Evolutionary conservation across 108 stramenopile genomes (phyloP).

Genomic region (Nitzschia sp.): DNA sequence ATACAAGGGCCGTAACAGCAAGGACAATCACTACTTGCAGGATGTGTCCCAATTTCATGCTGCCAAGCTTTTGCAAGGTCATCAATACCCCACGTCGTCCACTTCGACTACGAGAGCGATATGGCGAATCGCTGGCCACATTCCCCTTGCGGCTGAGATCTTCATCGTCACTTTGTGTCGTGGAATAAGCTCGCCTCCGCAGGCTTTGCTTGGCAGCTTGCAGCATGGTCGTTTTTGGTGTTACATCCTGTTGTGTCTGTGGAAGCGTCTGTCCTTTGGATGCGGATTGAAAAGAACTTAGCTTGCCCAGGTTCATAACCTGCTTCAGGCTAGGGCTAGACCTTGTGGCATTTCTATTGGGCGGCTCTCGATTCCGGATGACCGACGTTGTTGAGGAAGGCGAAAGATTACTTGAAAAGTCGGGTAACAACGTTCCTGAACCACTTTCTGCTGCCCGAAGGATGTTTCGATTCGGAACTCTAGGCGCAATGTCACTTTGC

Average conservation of each 20-base stretch:
- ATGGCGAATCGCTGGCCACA: conserved; percentile 12
- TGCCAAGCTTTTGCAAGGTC: conserved; percentile 20
- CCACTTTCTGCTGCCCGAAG: conserved; percentile 32
- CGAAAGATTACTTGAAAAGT: conserved; percentile 1
- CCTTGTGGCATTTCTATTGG: conserved; percentile 24
- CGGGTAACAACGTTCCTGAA: conserved; percentile 22
- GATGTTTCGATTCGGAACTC: conserved; percentile 13
- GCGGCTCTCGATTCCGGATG: conserved; percentile 16
- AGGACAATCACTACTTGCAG: conserved; percentile 39
- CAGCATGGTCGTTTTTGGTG: not conserved
- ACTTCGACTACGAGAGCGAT: conserved; percentile 12
- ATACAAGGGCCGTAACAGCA: conserved; percentile 40
- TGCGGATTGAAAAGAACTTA: not conserved
- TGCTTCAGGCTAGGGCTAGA: conserved; percentile 15
- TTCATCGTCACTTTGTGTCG: conserved; percentile 31
- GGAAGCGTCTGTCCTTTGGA: conserved; percentile 13
- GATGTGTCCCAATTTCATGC: conserved; percentile 36
- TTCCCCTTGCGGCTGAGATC: conserved; percentile 12
- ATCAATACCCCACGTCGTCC: conserved; percentile 5
- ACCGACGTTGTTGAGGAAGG: conserved; percentile 5
- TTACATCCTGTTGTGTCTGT: conserved; percentile 27
- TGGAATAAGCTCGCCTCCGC: conserved; percentile 21
- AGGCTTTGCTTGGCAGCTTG: conserved; percentile 8
- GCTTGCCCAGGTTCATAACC: not conserved
- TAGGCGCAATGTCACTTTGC: conserved; percentile 16